These are phyloP conservation scores for Colletotrichum cuscutae DNA, from an alignment of 2,329 filamentous ascomycete species.

Conservation along the genomic window DNA sequence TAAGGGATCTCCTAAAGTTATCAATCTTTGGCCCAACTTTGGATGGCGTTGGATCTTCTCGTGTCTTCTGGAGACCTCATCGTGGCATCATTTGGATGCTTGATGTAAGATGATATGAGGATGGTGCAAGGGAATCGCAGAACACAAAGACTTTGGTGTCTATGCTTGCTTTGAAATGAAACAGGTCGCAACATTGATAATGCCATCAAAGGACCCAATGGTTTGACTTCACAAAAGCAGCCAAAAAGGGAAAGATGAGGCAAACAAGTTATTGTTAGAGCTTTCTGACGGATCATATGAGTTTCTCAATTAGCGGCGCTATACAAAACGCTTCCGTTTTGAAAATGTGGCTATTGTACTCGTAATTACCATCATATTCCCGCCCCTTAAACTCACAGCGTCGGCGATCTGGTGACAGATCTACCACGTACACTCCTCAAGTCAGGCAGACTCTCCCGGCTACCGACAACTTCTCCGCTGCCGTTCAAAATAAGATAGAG, in stretches of 20 bases:
- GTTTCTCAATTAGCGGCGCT: not conserved
- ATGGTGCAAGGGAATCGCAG: not conserved
- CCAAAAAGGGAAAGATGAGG: not conserved
- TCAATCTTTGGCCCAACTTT: not conserved
- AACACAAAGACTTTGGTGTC: not conserved
- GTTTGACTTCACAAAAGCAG: not conserved
- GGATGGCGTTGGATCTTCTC: not conserved
- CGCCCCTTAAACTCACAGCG: not conserved
- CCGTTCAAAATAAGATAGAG: slow-evolving; percentile 16
- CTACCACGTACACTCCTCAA: slow-evolving; percentile 26
- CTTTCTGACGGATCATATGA: not conserved
- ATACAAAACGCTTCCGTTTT: not conserved
- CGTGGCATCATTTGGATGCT: not conserved
- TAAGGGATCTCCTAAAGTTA: not conserved
- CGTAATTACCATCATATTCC: not conserved
- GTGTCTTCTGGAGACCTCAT: not conserved
- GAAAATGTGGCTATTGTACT: not conserved
- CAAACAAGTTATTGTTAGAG: not conserved
- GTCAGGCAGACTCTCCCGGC: slow-evolving; percentile 26
- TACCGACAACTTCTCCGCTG: slow-evolving; percentile 22
- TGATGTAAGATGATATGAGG: not conserved
- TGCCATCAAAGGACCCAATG: not conserved
- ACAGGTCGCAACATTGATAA: not conserved
- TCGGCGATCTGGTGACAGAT: slow-evolving; percentile 13
- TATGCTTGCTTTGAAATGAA: not conserved